These are phyloP conservation scores for Raddia guianensis DNA, from an alignment of 176 grass and related monocot genomes.

Conservation along the genomic window DNA sequence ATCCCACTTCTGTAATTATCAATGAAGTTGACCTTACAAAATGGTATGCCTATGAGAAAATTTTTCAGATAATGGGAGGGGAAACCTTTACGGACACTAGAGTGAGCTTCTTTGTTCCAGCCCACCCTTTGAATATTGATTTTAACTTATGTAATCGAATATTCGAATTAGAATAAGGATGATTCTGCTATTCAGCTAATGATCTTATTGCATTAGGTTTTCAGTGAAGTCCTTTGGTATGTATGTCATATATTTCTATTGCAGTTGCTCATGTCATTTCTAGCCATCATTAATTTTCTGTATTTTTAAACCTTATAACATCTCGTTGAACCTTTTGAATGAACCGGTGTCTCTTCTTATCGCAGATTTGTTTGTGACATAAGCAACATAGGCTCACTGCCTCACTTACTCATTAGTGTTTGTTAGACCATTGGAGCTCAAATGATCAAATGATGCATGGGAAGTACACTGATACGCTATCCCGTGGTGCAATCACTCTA, in stretches of 20 bases:
- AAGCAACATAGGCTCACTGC: background rate
- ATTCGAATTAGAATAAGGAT: background rate
- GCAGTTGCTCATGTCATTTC: background rate
- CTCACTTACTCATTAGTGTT: background rate
- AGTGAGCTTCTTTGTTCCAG: constrained; percentile 19
- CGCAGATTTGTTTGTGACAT: constrained; percentile 22
- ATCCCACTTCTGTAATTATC: background rate
- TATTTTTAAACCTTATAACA: background rate
- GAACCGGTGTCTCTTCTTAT: constrained; percentile 21
- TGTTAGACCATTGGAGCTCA: constrained; percentile 1
- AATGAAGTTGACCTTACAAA: background rate
- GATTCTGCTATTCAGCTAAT: background rate
- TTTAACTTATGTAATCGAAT: constrained; percentile 2
- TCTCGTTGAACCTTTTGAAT: constrained; percentile 14
- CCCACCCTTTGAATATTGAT: background rate
- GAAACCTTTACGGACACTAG: background rate
- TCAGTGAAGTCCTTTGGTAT: background rate
- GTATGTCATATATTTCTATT: background rate
- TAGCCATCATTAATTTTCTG: background rate
- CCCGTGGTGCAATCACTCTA: background rate
- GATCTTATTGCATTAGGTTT: background rate
- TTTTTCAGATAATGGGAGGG: background rate
- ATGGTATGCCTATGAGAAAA: no score
- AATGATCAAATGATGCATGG: background rate
- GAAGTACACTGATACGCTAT: background rate